phyloP scores from a whole-genome alignment of 768 basidiomycete species.

The Pulveroboletus sp. region DNA sequence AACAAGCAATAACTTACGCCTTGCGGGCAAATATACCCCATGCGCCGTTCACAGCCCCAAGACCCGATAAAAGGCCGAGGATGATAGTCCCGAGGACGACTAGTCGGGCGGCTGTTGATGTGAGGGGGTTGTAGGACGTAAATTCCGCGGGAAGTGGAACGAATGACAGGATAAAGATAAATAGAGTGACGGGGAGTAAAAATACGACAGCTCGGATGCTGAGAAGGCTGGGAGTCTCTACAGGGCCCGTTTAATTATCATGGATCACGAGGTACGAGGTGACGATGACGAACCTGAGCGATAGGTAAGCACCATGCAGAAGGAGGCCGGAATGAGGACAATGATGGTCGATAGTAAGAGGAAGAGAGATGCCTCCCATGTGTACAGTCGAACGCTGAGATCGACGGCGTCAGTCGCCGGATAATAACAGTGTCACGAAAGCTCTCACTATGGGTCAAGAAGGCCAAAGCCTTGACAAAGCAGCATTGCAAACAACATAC shows the following conservation, averaged over 20 bases:
- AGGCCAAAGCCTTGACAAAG: constrained; percentile 65
- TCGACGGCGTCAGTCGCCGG: background rate
- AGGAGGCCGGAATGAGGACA: constrained; percentile 62
- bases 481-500: constrained; percentile 67
- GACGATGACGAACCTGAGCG: constrained; percentile 27
- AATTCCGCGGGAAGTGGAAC: constrained; percentile 64
- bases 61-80: constrained; percentile 78
- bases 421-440: background rate
- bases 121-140: constrained; percentile 38
- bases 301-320: constrained; percentile 56
- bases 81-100: constrained; percentile 75
- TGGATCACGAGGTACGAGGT: background rate
- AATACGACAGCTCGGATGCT: constrained; percentile 19
- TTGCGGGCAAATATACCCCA: constrained; percentile 41
- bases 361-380: constrained; percentile 68
- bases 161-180: constrained; percentile 59
- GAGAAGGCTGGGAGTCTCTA: constrained; percentile 26
- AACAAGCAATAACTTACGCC: constrained; percentile 25
- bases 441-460: constrained; percentile 52
- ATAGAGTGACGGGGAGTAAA: constrained; percentile 50
- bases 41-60: constrained; percentile 68
- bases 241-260: background rate
- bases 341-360: constrained; percentile 60
- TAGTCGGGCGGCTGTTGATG: constrained; percentile 56
- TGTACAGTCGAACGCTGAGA: constrained; percentile 56